These are phyloP conservation scores for Periconia macrospinosa DNA, from an alignment of 2,329 filamentous ascomycete species.

Conservation along the genomic window DNA sequence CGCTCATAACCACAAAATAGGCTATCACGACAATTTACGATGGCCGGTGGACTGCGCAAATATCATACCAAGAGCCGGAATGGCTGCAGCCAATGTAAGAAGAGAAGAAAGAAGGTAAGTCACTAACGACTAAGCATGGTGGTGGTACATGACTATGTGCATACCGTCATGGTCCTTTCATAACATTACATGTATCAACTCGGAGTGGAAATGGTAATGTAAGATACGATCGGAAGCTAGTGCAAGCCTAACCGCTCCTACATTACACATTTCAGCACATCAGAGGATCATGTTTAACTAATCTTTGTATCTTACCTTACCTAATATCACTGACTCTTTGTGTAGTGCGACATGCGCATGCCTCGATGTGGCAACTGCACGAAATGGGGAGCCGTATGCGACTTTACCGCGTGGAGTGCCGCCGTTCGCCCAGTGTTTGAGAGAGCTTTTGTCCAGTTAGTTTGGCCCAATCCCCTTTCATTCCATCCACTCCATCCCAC, in stretches of 20 bases:
- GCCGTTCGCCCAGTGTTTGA: conserved; percentile 12
- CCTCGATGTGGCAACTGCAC: conserved; percentile 23
- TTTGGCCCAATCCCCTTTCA: background rate
- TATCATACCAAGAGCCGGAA: conserved; percentile 26
- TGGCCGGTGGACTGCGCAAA: conserved; percentile 17
- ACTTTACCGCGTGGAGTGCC: conserved; percentile 18
- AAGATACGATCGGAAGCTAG: background rate
- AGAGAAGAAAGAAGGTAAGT: conserved; percentile 21
- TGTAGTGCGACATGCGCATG: conserved; percentile 24
- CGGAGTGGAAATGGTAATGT: background rate
- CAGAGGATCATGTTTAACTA: background rate
- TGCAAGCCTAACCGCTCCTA: conserved; percentile 1
- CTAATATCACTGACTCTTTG: conserved; percentile 3
- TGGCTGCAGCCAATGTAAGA: conserved; percentile 29
- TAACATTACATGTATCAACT: background rate
- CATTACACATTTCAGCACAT: background rate
- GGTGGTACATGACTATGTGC: too few species aligned
- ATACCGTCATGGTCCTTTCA: background rate
- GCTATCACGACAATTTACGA: background rate
- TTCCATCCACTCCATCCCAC: background rate
- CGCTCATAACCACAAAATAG: background rate
- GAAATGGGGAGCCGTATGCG: conserved; percentile 25
- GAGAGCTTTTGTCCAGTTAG: conserved; percentile 8
- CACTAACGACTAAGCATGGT: background rate
- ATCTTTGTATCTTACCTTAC: background rate